Evolutionary conservation across 371 early-diverging fungal genomes (phyloP), one percentile per base, ranked within the genome.

Genomic region (Catenaria anguillulae): DNA sequence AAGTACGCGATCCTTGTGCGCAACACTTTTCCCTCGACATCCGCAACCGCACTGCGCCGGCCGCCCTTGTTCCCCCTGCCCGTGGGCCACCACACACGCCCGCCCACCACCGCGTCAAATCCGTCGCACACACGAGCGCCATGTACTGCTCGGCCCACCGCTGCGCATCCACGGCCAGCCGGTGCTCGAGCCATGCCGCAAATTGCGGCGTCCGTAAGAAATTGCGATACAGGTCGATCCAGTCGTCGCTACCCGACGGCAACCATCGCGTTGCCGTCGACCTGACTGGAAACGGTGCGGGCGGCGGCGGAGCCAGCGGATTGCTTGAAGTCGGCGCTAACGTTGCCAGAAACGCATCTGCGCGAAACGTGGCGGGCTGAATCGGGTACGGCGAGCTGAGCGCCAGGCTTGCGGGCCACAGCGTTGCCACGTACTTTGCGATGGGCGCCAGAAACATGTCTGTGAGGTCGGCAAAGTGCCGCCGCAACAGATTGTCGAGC

Each of bases 121-220:
- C 54, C 33, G 54, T 54, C 54, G 54, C 26, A 17, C 33, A 29
- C 54, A 54, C 33, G 26, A 8, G 33, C 54, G 26, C 4, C 8
- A 54, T 17, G 33, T 54, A 54, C 54, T 54, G 54, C 12, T 4
- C 4, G 4, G 26, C 31, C 6, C 5, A 12, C 33, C 31, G 33
- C 33, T 54, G 8, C 8, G 26, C 26, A 15, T 26, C 54, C 8
- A 29, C 33, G 10, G 4, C 8, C 6, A 8, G 26, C 8, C 33
- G 26, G 15, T 29, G 31, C 33, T 4, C 56, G 35, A 95, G 77
- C 97, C 97, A 97, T 21, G 92, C 83, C 10, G 92, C 92, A 80
- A 97, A 97, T 66, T 92, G 92, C 61, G 92, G 88, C 55, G 92
- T 92, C 68, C 84, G 85, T 50, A 95, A 70, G 69, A 97, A 97